Conservation (phyloP, 2,329 filamentous ascomycete species). For the Davidsoniella neocaledoniae region DNA sequence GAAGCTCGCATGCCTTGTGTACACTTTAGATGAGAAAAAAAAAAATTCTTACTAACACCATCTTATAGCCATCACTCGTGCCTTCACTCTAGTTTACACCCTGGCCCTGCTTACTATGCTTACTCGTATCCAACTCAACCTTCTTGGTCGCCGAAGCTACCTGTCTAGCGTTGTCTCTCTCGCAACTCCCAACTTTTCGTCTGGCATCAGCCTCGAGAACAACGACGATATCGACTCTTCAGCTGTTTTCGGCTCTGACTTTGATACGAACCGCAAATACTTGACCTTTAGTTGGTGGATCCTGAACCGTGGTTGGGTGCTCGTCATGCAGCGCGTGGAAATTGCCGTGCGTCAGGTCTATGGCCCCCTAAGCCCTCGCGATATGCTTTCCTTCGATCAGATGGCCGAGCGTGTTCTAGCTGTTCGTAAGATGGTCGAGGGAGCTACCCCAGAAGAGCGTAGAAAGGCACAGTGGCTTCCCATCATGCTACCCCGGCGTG, state of each 20-base stretch:
- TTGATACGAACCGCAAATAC: slow-evolving; percentile 89
- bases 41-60: not conserved
- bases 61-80: slow-evolving; percentile 60
- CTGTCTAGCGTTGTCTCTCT: slow-evolving; percentile 88
- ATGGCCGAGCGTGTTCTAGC: slow-evolving; percentile 68
- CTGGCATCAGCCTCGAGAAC: slow-evolving; percentile 79
- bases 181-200: slow-evolving; percentile 55
- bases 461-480: slow-evolving; percentile 52
- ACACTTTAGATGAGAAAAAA: not conserved
- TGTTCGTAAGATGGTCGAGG: slow-evolving; percentile 74
- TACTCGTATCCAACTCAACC: slow-evolving; percentile 89
- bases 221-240: slow-evolving; percentile 77
- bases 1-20: not conserved
- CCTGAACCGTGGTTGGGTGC: slow-evolving; percentile 74
- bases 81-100: slow-evolving; percentile 85
- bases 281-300: slow-evolving; percentile 98
- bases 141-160: slow-evolving; percentile 87
- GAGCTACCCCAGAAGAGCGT: slow-evolving; percentile 27
- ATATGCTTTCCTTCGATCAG: slow-evolving; percentile 66
- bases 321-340: slow-evolving; percentile 66
- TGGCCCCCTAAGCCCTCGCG: slow-evolving; percentile 71
- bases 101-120: slow-evolving; percentile 77
- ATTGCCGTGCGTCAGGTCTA: slow-evolving; percentile 80
- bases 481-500: slow-evolving; percentile 63
- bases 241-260: slow-evolving; percentile 77